Conservation (phyloP, 202 grass and related monocot species). For the Thinopyrum obtusiflorum region DNA sequence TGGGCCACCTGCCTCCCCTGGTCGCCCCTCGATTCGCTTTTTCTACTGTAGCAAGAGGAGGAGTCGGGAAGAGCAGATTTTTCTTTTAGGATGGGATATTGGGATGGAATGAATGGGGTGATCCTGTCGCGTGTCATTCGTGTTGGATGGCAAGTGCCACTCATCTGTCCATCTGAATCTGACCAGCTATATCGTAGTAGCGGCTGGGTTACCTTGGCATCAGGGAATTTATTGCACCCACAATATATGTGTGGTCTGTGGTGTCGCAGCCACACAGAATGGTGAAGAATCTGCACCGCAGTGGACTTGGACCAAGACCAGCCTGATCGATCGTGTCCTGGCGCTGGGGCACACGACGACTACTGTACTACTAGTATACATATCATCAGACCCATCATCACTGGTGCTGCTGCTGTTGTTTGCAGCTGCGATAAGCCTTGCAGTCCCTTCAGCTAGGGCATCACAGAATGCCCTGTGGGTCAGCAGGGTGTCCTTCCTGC, state of each 20-base stretch:
- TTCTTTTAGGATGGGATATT: too few relatives aligned
- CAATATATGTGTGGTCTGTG: not conserved
- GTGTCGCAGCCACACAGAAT: not conserved
- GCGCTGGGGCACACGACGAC: not conserved
- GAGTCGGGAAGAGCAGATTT: too few relatives aligned
- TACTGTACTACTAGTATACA: too few relatives aligned
- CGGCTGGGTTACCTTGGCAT: not conserved
- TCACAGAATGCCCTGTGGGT: slow-evolving; percentile 97
- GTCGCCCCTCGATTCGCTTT: too few relatives aligned
- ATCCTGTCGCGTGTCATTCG: not conserved
- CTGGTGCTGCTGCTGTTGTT: slow-evolving; percentile 4
- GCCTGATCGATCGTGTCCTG: not conserved
- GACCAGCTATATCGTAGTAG: not conserved
- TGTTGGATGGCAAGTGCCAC: not conserved
- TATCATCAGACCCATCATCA: not conserved
- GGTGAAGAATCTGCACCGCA: not conserved
- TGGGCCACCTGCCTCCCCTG: too few relatives aligned
- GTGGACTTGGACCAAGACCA: slow-evolving; percentile 29
- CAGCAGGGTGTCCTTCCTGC: slow-evolving; percentile 90
- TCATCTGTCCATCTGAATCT: not conserved
- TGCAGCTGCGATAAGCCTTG: slow-evolving; percentile 52
- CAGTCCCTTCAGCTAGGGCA: slow-evolving; percentile 94
- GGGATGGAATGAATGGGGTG: not conserved
- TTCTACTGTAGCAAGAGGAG: too few relatives aligned
- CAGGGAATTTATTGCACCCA: slow-evolving; percentile 3